Conservation (phyloP, 2,329 filamentous ascomycete genomes). For the Exophiala bonariae region DNA sequence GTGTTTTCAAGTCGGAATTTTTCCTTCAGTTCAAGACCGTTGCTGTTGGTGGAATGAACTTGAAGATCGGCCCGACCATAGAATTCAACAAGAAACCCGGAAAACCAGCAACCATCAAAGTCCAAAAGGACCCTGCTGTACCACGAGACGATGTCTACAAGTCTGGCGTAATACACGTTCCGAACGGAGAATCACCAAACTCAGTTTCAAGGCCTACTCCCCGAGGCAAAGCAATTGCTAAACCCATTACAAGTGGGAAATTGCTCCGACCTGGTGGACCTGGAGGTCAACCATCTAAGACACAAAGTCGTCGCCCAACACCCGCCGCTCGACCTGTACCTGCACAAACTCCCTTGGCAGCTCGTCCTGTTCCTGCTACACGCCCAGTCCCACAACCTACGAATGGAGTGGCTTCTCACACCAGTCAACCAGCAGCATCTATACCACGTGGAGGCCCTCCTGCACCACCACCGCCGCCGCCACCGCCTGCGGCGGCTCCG, state of each 20-base stretch:
- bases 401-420: slow-evolving; percentile 45
- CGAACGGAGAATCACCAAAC: slow-evolving; percentile 76
- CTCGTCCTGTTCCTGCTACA: slow-evolving; percentile 15
- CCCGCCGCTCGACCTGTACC: slow-evolving; percentile 39
- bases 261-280: slow-evolving; percentile 90
- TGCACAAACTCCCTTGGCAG: slow-evolving; percentile 20
- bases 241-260: slow-evolving; percentile 90
- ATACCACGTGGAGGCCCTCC: slow-evolving; percentile 47
- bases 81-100: slow-evolving; percentile 98
- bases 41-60: slow-evolving; percentile 75
- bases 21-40: slow-evolving; percentile 85
- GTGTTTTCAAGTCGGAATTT: slow-evolving; percentile 94
- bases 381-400: slow-evolving; percentile 50
- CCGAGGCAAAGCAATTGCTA: slow-evolving; percentile 79
- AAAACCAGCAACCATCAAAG: slow-evolving; percentile 86
- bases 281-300: slow-evolving; percentile 73
- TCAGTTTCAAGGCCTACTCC: slow-evolving; percentile 83
- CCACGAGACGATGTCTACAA: slow-evolving; percentile 82
- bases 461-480: slow-evolving; percentile 63
- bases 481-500: slow-evolving; percentile 66
- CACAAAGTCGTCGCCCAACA: slow-evolving; percentile 29
- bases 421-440: slow-evolving; percentile 56
- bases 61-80: slow-evolving; percentile 80
- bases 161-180: slow-evolving; percentile 86
- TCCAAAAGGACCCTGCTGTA: slow-evolving; percentile 79